Conservation (phyloP, 1,139 yeast genomes). For the Yamadazyma aaseri region DNA sequence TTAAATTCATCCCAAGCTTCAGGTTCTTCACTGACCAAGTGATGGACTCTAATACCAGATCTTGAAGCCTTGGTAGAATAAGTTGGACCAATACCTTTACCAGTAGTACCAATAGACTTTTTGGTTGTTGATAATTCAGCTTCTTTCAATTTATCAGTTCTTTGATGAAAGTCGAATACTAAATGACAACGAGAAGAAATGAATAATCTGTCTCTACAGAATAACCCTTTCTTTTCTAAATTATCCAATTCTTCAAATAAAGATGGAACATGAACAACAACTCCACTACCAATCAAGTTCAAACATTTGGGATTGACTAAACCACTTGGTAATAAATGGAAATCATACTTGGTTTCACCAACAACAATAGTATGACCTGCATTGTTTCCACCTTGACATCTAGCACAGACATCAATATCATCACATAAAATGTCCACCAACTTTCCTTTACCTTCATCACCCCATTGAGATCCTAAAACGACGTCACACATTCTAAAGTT, state of each 20-base stretch:
- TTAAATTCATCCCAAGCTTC: conserved; percentile 94
- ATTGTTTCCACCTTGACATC: conserved; percentile 99
- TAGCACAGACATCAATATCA: conserved; percentile 91
- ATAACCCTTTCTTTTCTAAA: conserved; percentile 76
- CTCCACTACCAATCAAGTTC: conserved; percentile 94
- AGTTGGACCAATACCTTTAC: conserved; percentile 99
- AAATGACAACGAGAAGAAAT: conserved; percentile 92
- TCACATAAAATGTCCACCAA: conserved; percentile 92
- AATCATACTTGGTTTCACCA: conserved; percentile 82
- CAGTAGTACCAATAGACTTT: conserved; percentile 96
- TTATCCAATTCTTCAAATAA: conserved; percentile 83
- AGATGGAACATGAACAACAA: conserved; percentile 92
- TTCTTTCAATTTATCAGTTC: conserved; percentile 93
- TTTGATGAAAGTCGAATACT: conserved; percentile 96
- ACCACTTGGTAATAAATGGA: conserved; percentile 98
- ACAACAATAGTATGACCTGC: conserved; percentile 99
- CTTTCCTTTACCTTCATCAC: conserved; percentile 99
- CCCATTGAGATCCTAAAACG: conserved; percentile 98
- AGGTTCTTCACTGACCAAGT: conserved; percentile 83
- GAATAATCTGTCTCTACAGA: conserved; percentile 78
- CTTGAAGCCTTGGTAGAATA: conserved; percentile 96
- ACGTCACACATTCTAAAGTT: conserved; percentile 70
- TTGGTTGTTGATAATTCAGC: conserved; percentile 82
- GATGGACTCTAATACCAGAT: conserved; percentile 96
- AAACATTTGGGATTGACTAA: conserved; percentile 88